phyloP scores from a whole-genome alignment of 192 early-diverging fungal species.

The Rhizophagus clarus region DNA sequence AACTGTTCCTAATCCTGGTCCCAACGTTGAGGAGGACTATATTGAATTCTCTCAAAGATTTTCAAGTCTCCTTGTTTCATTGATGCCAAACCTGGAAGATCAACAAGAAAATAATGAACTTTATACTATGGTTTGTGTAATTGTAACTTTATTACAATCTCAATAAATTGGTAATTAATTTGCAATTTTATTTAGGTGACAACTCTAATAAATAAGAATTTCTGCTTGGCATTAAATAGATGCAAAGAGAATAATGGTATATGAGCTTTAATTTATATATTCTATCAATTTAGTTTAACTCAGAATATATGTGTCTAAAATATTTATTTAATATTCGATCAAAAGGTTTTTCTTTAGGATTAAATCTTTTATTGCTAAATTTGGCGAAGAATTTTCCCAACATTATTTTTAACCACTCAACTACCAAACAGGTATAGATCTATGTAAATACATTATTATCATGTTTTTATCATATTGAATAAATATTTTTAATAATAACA shows the following conservation, averaged over 20 bases:
- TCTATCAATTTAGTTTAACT: not conserved
- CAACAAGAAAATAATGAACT: not conserved
- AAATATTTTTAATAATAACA: not conserved
- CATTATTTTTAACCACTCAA: not conserved
- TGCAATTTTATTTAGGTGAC: not conserved
- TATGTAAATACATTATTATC: not conserved
- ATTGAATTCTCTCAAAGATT: conserved; percentile 26
- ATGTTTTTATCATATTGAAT: not conserved
- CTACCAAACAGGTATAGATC: not conserved
- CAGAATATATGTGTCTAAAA: not conserved
- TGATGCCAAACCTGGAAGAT: not conserved
- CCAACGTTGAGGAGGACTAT: conserved; percentile 2
- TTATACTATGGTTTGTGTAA: not conserved
- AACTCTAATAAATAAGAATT: not conserved
- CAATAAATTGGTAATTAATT: not conserved
- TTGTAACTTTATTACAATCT: not conserved
- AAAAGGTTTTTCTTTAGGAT: conserved; percentile 5
- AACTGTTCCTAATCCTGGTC: not conserved
- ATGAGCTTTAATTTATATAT: not conserved
- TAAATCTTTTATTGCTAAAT: conserved; percentile 7
- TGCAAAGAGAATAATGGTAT: conserved; percentile 17
- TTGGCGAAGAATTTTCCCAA: not conserved
- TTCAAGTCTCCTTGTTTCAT: not conserved
- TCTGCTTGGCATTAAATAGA: not conserved
- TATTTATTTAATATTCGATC: not conserved